Conservation (phyloP, 495 filamentous ascomycete species). For the Margaritispora aquatica region DNA sequence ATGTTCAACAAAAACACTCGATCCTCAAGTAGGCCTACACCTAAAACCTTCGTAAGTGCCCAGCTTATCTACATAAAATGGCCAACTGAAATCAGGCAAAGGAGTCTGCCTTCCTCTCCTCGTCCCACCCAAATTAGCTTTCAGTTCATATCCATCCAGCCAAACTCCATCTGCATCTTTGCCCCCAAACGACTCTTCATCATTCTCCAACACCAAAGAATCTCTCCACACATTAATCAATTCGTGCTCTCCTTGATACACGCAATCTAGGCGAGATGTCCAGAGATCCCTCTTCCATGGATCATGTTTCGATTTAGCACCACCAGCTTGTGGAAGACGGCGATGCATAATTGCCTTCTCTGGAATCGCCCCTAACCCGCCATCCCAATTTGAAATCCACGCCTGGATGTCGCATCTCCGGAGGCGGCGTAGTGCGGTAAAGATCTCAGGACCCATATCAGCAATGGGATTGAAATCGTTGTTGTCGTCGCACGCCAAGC, state of each 20-base stretch:
- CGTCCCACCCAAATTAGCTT: too few species aligned
- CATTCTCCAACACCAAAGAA: constrained; percentile 12
- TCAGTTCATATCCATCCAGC: constrained; percentile 5
- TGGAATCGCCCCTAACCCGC: constrained; percentile 1
- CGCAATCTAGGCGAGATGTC: constrained; percentile 8
- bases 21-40: background rate
- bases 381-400: constrained; percentile 11
- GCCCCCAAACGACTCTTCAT: constrained; percentile 16
- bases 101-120: background rate
- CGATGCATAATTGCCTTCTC: constrained; percentile 8
- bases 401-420: constrained; percentile 14
- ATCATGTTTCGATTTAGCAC: background rate
- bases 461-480: constrained; percentile 10
- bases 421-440: background rate
- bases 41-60: background rate
- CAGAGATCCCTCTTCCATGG: constrained; percentile 6
- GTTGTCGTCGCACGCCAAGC: background rate
- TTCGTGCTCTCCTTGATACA: constrained; percentile 4
- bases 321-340: background rate
- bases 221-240: background rate
- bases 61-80: background rate
- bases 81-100: background rate
- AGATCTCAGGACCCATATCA: constrained; percentile 3
- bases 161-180: constrained; percentile 19
- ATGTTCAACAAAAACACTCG: background rate